These are phyloP conservation scores for Entrophospora sp. DNA, from an alignment of 192 early-diverging fungal genomes.

Conservation along the genomic window DNA sequence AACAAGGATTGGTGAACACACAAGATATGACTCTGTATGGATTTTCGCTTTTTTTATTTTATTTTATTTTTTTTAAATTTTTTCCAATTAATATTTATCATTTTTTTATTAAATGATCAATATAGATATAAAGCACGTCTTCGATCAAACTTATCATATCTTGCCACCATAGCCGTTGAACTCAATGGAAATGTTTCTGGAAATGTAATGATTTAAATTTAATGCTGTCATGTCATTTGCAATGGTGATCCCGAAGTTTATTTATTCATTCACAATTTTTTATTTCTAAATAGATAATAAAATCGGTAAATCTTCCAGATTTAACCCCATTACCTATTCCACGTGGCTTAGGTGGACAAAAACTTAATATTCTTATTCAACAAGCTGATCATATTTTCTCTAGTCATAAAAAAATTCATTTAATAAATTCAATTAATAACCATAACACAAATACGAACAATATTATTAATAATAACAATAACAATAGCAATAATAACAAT, in stretches of 20 bases:
- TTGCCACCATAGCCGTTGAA: slow-evolving; percentile 18
- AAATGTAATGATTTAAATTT: slow-evolving; percentile 7
- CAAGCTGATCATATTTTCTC: slow-evolving; percentile 6
- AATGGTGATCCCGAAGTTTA: no score
- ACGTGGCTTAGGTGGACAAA: not conserved
- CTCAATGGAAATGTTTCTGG: slow-evolving; percentile 12
- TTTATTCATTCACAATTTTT: not conserved
- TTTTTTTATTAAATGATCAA: not conserved
- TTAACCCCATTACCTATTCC: slow-evolving; percentile 4
- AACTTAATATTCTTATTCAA: slow-evolving; percentile 15
- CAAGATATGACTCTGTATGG: not conserved
- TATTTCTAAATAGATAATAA: slow-evolving; percentile 1
- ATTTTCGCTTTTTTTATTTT: not conserved
- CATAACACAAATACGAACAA: not conserved
- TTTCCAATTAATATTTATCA: not conserved
- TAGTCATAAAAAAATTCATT: slow-evolving; percentile 3
- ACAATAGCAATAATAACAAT: not conserved
- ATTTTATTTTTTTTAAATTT: not conserved
- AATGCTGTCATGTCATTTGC: not conserved
- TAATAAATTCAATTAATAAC: not conserved
- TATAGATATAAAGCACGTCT: slow-evolving; percentile 11
- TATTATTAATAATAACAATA: not conserved
- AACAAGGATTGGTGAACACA: not conserved
- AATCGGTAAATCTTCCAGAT: slow-evolving; percentile 5
- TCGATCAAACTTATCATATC: slow-evolving; percentile 11